phyloP scores from a whole-genome alignment of 192 early-diverging fungal species.

The Backusella parvicylindrica region DNA sequence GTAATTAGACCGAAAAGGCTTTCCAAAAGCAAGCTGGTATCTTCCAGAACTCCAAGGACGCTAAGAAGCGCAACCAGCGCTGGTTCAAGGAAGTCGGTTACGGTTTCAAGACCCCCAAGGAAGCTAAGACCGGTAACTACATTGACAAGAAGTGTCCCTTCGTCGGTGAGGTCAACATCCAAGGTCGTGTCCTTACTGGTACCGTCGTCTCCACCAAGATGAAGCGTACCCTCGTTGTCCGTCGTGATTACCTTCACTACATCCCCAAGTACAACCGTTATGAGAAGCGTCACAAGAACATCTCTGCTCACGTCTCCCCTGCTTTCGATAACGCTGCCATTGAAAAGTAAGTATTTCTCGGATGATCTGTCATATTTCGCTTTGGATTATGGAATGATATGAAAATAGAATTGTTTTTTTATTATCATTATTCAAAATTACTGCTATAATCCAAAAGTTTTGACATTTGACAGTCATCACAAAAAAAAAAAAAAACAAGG shows the following conservation, averaged over 20 bases:
- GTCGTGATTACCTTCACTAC: constrained; percentile 99
- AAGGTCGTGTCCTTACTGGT: constrained; percentile 96
- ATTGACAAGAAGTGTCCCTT: constrained; percentile 99
- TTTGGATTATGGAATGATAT: neutral
- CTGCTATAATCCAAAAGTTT: neutral
- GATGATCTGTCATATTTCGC: neutral
- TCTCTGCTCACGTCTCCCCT: constrained; percentile 94
- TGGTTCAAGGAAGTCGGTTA: constrained; percentile 99
- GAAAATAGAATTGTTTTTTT: neutral
- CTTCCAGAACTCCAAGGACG: constrained; percentile 88
- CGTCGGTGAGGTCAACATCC: constrained; percentile 91
- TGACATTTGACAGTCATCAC: neutral
- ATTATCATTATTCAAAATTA: neutral
- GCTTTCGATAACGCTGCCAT: constrained; percentile 83
- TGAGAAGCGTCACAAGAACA: constrained; percentile 99
- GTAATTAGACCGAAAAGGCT: constrained; percentile 83
- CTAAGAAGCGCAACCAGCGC: constrained; percentile 72
- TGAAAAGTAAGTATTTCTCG: constrained; percentile 35
- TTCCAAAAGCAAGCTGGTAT: constrained; percentile 96
- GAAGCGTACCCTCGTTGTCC: constrained; percentile 98
- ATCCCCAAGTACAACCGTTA: constrained; percentile 99
- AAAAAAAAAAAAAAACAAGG: neutral
- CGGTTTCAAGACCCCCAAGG: constrained; percentile 98
- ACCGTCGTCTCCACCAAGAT: constrained; percentile 94
- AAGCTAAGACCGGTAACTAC: constrained; percentile 96